These are phyloP conservation scores for Ensete glaucum DNA, from an alignment of 176 grass and related monocot genomes.

Conservation along the genomic window DNA sequence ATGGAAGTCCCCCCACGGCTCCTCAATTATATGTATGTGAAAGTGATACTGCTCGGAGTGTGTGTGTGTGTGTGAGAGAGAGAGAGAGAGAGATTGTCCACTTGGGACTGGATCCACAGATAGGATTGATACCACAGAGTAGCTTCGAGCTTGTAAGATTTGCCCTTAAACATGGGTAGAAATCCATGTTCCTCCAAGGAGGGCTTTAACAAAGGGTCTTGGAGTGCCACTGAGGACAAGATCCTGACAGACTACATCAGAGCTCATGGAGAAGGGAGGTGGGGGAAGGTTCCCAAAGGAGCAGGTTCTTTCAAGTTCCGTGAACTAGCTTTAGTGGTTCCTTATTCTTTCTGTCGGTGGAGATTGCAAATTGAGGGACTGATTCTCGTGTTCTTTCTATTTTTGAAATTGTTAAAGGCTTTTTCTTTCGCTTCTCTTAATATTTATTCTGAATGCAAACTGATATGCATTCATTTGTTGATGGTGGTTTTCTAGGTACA, in stretches of 20 bases:
- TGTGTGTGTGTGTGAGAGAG: too few relatives aligned
- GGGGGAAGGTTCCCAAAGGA: background rate
- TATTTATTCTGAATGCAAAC: background rate
- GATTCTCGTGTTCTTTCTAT: background rate
- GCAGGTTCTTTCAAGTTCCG: background rate
- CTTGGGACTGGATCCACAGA: background rate
- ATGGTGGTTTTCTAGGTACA: background rate
- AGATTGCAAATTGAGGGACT: too few relatives aligned
- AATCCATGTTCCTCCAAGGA: constrained; percentile 2
- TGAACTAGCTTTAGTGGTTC: too few relatives aligned
- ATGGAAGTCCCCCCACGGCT: background rate
- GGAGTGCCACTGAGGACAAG: background rate
- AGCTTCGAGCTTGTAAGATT: background rate
- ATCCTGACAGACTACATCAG: background rate
- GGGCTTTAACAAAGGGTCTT: constrained; percentile 1
- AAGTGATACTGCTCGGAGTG: too few relatives aligned
- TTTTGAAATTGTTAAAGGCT: background rate
- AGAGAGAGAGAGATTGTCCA: background rate
- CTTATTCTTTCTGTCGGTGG: too few relatives aligned
- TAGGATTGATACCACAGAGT: background rate
- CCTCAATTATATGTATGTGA: background rate
- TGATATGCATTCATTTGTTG: background rate
- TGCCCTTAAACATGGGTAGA: background rate
- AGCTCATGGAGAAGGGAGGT: background rate
- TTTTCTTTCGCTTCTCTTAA: too few relatives aligned